Conservation (phyloP, 306 rosid species). For the Citrullus mucosospermus region DNA sequence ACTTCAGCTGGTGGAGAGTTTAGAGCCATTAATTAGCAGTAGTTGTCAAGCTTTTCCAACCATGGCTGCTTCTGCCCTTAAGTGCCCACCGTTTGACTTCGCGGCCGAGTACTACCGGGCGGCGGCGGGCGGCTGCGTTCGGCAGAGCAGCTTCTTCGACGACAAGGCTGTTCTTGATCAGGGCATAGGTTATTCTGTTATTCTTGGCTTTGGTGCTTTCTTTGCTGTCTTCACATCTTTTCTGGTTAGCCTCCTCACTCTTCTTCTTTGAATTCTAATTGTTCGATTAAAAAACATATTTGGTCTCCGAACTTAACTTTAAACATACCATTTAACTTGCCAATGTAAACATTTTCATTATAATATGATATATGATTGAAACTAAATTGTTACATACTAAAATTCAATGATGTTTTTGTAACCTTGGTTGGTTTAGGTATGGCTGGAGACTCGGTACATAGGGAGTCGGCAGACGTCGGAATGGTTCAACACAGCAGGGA, state of each 20-base stretch:
- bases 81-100: constrained; percentile 71
- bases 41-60: not conserved
- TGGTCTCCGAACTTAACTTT: no score
- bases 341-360: no score
- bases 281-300: no score
- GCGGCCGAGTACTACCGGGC: constrained; percentile 48
- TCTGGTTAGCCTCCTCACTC: constrained; percentile 26
- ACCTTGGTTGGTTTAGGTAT: constrained; percentile 36
- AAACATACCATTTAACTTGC: no score
- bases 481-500: constrained; percentile 98
- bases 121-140: constrained; percentile 39
- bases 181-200: constrained; percentile 67
- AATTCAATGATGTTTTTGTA: no score
- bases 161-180: constrained; percentile 75
- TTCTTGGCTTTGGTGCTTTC: constrained; percentile 93
- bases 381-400: not conserved
- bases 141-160: constrained; percentile 78
- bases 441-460: constrained; percentile 80
- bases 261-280: no score
- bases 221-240: constrained; percentile 85
- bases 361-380: not conserved
- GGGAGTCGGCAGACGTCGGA: constrained; percentile 85
- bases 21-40: not conserved
- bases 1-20: not conserved
- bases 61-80: constrained; percentile 28